Evolutionary conservation across 441 rosid genomes (phyloP).

Genomic region (Populus hybrid): DNA sequence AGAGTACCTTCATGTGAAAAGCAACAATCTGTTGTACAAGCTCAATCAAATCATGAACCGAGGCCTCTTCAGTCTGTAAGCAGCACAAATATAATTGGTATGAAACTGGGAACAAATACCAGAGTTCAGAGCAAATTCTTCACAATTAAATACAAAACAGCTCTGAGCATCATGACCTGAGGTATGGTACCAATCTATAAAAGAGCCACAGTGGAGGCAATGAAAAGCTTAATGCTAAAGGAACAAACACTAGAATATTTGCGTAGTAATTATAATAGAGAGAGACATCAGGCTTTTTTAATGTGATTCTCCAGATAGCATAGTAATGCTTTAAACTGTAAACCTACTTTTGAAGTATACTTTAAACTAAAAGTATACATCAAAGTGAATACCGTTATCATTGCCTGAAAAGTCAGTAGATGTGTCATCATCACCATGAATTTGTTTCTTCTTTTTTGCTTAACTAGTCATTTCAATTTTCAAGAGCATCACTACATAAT

Average conservation of each 20-base stretch:
- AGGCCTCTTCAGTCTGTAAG: conserved; percentile 63
- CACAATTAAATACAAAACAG: background rate
- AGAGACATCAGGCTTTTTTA: background rate
- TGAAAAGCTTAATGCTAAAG: background rate
- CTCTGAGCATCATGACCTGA: background rate
- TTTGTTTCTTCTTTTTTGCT: background rate
- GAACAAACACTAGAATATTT: background rate
- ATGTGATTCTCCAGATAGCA: background rate
- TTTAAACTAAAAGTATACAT: background rate
- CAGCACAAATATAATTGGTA: background rate
- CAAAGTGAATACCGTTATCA: background rate
- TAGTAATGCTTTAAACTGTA: background rate
- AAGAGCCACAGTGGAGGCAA: background rate
- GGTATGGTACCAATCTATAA: background rate
- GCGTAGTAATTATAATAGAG: background rate
- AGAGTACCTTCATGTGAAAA: conserved; percentile 86
- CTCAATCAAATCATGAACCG: conserved; percentile 70
- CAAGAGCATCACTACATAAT: background rate
- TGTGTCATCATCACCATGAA: background rate
- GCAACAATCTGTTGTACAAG: conserved; percentile 94
- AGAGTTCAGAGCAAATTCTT: background rate
- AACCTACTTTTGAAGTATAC: background rate
- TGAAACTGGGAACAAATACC: background rate
- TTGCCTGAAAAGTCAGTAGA: background rate
- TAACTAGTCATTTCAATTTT: background rate